These are phyloP conservation scores for Rutstroemia sp. DNA, from an alignment of 2,329 filamentous ascomycete genomes.

Conservation along the genomic window DNA sequence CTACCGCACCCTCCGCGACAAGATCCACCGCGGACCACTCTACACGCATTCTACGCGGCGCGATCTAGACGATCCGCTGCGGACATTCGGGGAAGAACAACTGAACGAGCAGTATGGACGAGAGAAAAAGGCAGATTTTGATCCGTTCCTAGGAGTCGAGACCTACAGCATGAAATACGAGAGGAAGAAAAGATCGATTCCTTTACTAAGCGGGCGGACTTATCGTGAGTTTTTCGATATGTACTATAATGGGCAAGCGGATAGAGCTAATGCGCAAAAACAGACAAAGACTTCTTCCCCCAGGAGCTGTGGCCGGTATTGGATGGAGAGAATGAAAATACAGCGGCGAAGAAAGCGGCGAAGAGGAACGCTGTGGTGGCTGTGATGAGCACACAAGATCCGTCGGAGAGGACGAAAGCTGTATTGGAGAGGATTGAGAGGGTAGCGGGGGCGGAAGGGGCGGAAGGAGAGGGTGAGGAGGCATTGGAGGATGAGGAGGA, in stretches of 20 bases:
- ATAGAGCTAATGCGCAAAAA: slow-evolving; percentile 7
- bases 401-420: slow-evolving; percentile 21
- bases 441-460: slow-evolving; percentile 26
- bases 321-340: slow-evolving; percentile 32
- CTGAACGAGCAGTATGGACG: slow-evolving; percentile 29
- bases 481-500: slow-evolving; percentile 37
- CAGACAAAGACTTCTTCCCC: slow-evolving; percentile 51
- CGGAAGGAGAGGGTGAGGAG: slow-evolving; percentile 33
- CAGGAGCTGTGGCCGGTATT: slow-evolving; percentile 48
- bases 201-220: slow-evolving; percentile 44
- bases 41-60: slow-evolving; percentile 35
- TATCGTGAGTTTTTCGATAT: slow-evolving; percentile 39
- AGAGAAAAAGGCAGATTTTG: slow-evolving; percentile 38
- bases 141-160: slow-evolving; percentile 55
- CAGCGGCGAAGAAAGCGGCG: slow-evolving; percentile 25
- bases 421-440: slow-evolving; percentile 20
- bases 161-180: slow-evolving; percentile 52
- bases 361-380: slow-evolving; percentile 27
- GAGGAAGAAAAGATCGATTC: slow-evolving; percentile 47
- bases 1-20: slow-evolving; percentile 44
- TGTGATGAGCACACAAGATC: slow-evolving; percentile 22
- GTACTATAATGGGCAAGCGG: background rate
- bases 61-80: slow-evolving; percentile 30
- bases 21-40: slow-evolving; percentile 51
- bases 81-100: slow-evolving; percentile 36